Evolutionary conservation across 2,329 filamentous ascomycete genomes (phyloP), one percentile per base, ranked within the genome.

Genomic region (Penicillium sp.): DNA sequence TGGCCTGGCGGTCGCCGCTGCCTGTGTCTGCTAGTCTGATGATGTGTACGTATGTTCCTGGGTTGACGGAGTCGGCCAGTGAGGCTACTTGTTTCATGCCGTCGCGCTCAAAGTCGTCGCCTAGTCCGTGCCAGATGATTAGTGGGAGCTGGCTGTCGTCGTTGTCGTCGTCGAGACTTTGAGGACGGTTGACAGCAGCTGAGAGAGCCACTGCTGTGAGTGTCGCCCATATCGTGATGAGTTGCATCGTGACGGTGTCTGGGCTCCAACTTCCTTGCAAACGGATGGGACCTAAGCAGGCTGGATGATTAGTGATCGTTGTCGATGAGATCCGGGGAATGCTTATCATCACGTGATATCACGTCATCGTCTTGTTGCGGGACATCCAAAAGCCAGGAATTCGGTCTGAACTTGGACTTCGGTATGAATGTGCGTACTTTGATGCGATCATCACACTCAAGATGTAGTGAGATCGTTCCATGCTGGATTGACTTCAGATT

Each of bases 41-140:
- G 66, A 88, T 85, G 81, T 98, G 90, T 22, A 95, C 88, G 69
- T 91, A 88, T 15, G 92, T 97, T 61, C 91, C 92, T 0, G 92
- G 92, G 76, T 96, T 86, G 58, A 87, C 81, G 52, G 84, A 76
- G 59, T 91, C 84, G 64, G 89, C 89, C 51, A 97, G 83, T n/a
- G 83, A 79, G 63, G 86, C 90, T 35, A 96, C 83, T 55, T 82
- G 76, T 67, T 86, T 84, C 57, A 98, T 83, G 58, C 93, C 92
- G 1, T 92, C 88, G 63, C 86, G 86, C 54, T 86, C 84, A 79
- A 88, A 96, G 75, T 88, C 73, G 63, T 80, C 78, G 66, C 86
- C 86, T n/a, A 88, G 79, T 58, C 87, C 95, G 76, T 99, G 95
- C 95, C 95, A 99, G 78, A 99, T 90, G 60, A 99, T 84, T 38